Conservation (phyloP, 768 basidiomycete species). For the Boletus edulis region DNA sequence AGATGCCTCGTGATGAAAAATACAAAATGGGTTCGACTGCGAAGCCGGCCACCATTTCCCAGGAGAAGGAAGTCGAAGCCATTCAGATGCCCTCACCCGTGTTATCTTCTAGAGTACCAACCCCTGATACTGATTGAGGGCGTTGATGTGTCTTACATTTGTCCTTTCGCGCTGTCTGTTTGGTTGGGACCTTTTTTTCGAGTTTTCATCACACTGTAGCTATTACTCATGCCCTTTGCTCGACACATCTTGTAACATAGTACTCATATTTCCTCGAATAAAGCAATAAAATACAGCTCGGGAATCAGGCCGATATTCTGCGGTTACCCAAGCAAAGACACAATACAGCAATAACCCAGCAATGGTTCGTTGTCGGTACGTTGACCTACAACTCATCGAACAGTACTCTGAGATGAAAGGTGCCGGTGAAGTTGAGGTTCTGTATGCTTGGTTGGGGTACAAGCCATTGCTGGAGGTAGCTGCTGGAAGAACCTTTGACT, state of each 20-base stretch:
- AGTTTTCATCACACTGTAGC: conserved; percentile 17
- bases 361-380: no score
- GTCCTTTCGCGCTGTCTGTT: neutral
- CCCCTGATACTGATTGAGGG: conserved; percentile 28
- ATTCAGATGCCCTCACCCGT: conserved; percentile 52
- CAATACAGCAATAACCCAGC: no score
- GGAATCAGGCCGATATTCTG: no score
- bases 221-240: conserved; percentile 1
- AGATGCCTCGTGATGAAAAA: conserved; percentile 46
- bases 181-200: neutral
- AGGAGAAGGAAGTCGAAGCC: conserved; percentile 59
- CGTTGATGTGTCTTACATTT: neutral
- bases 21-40: conserved; percentile 51
- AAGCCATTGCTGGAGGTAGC: no score
- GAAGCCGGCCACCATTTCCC: conserved; percentile 53
- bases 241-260: conserved; percentile 7
- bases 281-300: neutral
- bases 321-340: no score
- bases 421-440: no score
- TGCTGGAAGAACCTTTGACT: no score
- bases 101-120: conserved; percentile 39
- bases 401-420: no score
- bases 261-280: neutral
- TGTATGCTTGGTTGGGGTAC: no score
- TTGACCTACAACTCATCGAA: no score